Conservation (phyloP, 371 early-diverging fungal species). For the Lichtheimia ramosa region DNA sequence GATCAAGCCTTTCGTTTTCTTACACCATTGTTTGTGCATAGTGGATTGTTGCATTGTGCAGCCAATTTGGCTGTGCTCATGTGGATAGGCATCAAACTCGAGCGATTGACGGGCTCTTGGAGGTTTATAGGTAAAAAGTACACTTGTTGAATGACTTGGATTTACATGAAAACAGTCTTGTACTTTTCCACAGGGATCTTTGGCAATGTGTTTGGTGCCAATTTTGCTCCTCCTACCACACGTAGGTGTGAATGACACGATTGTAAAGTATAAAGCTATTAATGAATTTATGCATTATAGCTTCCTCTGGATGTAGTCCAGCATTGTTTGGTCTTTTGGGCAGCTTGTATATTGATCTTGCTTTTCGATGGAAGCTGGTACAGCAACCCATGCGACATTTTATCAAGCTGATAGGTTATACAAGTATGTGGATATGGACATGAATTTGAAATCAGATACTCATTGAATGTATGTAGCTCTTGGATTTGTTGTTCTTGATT, state of each 20-base stretch:
- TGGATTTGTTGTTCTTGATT: conserved; percentile 60
- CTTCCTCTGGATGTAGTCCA: conserved; percentile 72
- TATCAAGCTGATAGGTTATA: conserved; percentile 34
- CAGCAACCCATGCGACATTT: conserved; percentile 62
- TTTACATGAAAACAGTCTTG: conserved; percentile 29
- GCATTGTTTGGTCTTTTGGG: conserved; percentile 71
- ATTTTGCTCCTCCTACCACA: conserved; percentile 49
- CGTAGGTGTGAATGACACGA: conserved; percentile 25
- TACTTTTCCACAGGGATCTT: conserved; percentile 59
- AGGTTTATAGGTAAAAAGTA: conserved; percentile 49
- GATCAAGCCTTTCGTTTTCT: conserved; percentile 79
- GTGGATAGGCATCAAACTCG: conserved; percentile 60
- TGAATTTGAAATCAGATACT: background rate
- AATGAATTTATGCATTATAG: conserved; percentile 15
- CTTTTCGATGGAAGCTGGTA: conserved; percentile 67
- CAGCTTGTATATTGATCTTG: conserved; percentile 65
- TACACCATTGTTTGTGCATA: conserved; percentile 75
- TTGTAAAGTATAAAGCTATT: background rate
- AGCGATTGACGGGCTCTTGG: conserved; percentile 68
- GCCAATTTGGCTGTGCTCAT: conserved; percentile 66
- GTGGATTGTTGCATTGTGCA: conserved; percentile 68
- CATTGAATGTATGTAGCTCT: background rate
- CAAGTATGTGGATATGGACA: conserved; percentile 3
- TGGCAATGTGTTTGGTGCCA: conserved; percentile 54
- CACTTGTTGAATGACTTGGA: no score